Evolutionary conservation across 768 basidiomycete species (phyloP).

Genomic region (Auriculariales sp.): DNA sequence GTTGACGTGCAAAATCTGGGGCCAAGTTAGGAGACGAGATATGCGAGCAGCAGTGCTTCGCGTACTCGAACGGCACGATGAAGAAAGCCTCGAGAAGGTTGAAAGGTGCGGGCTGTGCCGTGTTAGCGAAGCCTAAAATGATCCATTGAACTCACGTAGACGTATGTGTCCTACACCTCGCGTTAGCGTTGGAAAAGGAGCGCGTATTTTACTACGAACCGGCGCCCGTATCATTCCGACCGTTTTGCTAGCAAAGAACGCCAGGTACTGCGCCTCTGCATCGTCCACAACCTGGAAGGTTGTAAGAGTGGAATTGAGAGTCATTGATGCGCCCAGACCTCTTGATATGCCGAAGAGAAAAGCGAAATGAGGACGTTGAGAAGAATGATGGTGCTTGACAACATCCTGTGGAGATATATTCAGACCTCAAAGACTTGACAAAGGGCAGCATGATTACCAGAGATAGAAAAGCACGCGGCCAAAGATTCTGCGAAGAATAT

Average conservation of each 20-base stretch:
- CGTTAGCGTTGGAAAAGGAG: background rate
- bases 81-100: conserved; percentile 73
- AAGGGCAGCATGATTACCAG: conserved; percentile 34
- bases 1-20: too few relatives aligned
- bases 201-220: conserved; percentile 17
- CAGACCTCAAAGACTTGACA: too few relatives aligned
- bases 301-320: background rate
- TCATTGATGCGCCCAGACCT: conserved; percentile 31
- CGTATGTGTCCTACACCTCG: background rate
- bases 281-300: conserved; percentile 51
- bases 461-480: conserved; percentile 68
- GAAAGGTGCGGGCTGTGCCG: conserved; percentile 78
- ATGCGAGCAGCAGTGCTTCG: background rate
- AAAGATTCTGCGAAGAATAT: conserved; percentile 14
- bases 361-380: conserved; percentile 93
- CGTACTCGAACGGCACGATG: conserved; percentile 78
- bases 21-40: too few relatives aligned
- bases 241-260: conserved; percentile 83
- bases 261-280: conserved; percentile 80
- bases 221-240: conserved; percentile 75
- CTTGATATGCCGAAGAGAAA: conserved; percentile 84
- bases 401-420: conserved; percentile 49
- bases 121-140: too few relatives aligned
- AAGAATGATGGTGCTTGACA: conserved; percentile 67
- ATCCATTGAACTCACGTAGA: background rate